Percentiles rank a stretch among this genome's conserved stretches.
Evolutionary conservation across 2,329 filamentous ascomycete genomes (phyloP).

Genomic region (Immersiporthe knoxdaviesiana): DNA sequence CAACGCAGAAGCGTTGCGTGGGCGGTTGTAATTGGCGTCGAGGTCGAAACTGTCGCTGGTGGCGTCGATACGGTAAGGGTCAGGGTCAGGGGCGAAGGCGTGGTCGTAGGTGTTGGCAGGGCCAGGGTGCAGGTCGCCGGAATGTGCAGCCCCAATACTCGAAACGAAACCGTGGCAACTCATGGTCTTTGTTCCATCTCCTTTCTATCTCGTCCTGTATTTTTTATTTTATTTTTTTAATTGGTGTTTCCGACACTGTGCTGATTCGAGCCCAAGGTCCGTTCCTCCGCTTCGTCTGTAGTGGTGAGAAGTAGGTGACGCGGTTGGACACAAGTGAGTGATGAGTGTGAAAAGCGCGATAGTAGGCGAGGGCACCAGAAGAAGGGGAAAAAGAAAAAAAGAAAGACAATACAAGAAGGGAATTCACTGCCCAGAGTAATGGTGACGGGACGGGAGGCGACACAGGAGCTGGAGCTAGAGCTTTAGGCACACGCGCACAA

Average conservation of each 20-base stretch:
- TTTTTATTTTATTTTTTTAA: no score
- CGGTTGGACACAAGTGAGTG: neutral
- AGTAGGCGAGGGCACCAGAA: neutral
- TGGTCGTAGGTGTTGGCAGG: constrained; percentile 15
- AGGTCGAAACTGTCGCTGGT: neutral
- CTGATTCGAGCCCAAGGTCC: neutral
- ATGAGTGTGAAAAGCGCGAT: neutral
- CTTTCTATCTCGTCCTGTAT: constrained; percentile 1
- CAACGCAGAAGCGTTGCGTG: neutral
- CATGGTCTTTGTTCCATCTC: constrained; percentile 1
- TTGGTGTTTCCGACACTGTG: neutral
- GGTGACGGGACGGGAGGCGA: neutral
- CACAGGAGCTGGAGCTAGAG: neutral
- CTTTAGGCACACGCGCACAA: neutral
- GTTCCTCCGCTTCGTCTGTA: neutral
- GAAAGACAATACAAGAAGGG: no score
- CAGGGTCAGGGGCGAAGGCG: constrained; percentile 14
- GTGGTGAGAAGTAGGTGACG: neutral
- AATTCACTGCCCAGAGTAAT: neutral
- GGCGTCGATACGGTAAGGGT: constrained; percentile 8
- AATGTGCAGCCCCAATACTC: neutral
- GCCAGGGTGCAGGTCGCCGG: constrained; percentile 6
- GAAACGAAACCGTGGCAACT: constrained; percentile 2
- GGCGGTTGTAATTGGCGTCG: neutral
- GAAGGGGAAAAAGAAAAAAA: neutral